Percentiles rank a stretch among this genome's conserved stretches.
These are phyloP conservation scores for Vigna unguiculata DNA, from an alignment of 306 rosid genomes.

Conservation along the genomic window DNA sequence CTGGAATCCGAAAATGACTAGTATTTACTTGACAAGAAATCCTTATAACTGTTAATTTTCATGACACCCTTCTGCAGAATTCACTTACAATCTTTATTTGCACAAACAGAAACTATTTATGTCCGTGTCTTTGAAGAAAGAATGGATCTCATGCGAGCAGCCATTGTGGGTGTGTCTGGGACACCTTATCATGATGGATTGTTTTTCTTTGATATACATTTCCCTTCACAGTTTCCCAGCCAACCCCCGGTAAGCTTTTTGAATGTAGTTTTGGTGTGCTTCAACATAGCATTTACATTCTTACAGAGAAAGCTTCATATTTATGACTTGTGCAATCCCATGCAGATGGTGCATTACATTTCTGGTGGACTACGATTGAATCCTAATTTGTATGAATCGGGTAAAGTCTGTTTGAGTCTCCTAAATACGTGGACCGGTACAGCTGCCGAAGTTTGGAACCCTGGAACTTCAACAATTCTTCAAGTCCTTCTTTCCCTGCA, in stretches of 20 bases:
- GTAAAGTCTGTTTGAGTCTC: constrained; percentile 94
- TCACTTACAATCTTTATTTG: constrained; percentile 26
- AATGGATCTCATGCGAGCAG: constrained; percentile 91
- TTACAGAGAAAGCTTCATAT: constrained; percentile 26
- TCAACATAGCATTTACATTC: constrained; percentile 33
- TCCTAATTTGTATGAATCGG: constrained; percentile 94
- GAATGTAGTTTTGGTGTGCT: constrained; percentile 28
- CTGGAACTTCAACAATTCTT: constrained; percentile 78
- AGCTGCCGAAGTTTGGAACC: constrained; percentile 85
- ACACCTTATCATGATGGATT: constrained; percentile 96
- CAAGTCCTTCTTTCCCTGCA: constrained; percentile 98
- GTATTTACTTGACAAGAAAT: constrained; percentile 25
- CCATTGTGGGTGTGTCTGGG: constrained; percentile 89
- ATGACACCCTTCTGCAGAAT: constrained; percentile 7
- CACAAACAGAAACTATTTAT: constrained; percentile 73
- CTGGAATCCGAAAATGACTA: constrained; percentile 24
- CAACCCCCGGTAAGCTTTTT: constrained; percentile 86
- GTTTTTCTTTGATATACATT: constrained; percentile 86
- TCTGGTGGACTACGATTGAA: constrained; percentile 91
- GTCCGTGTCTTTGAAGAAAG: constrained; percentile 89
- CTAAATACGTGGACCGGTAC: constrained; percentile 91
- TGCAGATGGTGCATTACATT: constrained; percentile 86
- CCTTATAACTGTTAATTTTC: not conserved
- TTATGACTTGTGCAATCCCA: constrained; percentile 41
- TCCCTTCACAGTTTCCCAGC: constrained; percentile 85